These are phyloP conservation scores for Boletus vermiculosoides DNA, from an alignment of 768 basidiomycete genomes.

Conservation along the genomic window DNA sequence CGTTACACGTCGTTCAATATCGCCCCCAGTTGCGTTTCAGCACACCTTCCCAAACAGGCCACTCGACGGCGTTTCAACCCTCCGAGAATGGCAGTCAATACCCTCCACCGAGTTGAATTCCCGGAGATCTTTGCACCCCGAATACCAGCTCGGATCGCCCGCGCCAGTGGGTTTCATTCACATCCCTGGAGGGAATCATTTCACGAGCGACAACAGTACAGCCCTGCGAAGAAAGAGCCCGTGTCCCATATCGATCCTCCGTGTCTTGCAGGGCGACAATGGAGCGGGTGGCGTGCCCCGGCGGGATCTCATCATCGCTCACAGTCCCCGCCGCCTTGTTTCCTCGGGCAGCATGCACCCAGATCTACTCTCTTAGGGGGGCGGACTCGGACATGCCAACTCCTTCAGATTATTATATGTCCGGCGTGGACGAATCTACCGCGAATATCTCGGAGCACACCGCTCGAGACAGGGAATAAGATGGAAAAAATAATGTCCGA, in stretches of 20 bases:
- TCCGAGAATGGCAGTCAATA: slow-evolving; percentile 6
- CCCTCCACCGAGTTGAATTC: not conserved
- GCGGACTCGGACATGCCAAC: not conserved
- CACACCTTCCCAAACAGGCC: not conserved
- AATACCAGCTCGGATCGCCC: not conserved
- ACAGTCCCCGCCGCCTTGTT: slow-evolving; percentile 1
- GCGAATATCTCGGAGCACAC: slow-evolving; percentile 18
- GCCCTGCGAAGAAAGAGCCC: not conserved
- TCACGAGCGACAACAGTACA: no score
- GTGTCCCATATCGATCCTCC: not conserved
- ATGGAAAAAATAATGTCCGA: slow-evolving; percentile 8
- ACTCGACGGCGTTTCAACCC: slow-evolving; percentile 11
- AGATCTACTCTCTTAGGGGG: slow-evolving; percentile 3
- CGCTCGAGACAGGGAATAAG: slow-evolving; percentile 10
- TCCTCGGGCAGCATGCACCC: slow-evolving; percentile 1
- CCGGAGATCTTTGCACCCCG: not conserved
- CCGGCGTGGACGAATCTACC: slow-evolving; percentile 13
- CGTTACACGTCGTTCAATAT: not conserved
- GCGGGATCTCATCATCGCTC: slow-evolving; percentile 4
- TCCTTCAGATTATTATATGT: slow-evolving; percentile 1
- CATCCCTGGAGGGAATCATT: no score
- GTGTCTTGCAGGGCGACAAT: not conserved
- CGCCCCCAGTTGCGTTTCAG: not conserved
- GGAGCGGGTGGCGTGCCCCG: not conserved
- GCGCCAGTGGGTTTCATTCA: not conserved